These are phyloP conservation scores for Starmerella potacharoeniae DNA, from an alignment of 805 yeast genomes.

Conservation along the genomic window DNA sequence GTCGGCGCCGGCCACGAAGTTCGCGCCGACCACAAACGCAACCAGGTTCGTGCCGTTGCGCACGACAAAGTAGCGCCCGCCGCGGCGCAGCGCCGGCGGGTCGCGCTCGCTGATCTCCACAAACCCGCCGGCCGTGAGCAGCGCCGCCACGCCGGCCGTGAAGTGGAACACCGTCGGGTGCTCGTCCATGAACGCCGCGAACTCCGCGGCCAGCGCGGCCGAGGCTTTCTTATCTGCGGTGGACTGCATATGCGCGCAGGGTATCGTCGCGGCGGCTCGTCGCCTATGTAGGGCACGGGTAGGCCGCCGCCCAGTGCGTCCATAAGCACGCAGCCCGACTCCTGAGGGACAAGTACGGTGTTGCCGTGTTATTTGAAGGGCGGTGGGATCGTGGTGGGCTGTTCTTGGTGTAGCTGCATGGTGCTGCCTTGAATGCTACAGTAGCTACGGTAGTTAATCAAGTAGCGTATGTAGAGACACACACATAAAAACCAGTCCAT, in stretches of 20 bases:
- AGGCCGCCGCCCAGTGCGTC: too few species aligned
- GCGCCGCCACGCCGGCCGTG: slow-evolving; percentile 19
- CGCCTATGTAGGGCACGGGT: too few species aligned
- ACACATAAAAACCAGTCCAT: too few species aligned
- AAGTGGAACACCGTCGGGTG: slow-evolving; percentile 65
- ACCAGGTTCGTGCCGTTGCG: slow-evolving; percentile 58
- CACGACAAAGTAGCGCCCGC: slow-evolving; percentile 59
- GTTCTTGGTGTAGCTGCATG: not conserved
- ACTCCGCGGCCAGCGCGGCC: slow-evolving; percentile 14
- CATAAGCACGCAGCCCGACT: too few species aligned
- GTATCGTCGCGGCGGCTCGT: too few species aligned
- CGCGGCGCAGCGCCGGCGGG: slow-evolving; percentile 33
- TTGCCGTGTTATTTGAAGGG: too few species aligned
- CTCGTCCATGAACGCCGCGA: slow-evolving; percentile 51
- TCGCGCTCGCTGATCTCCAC: slow-evolving; percentile 60
- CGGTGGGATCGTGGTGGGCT: too few species aligned
- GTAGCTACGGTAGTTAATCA: too few species aligned
- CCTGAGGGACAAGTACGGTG: too few species aligned
- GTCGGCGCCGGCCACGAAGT: slow-evolving; percentile 65
- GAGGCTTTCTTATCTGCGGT: not conserved
- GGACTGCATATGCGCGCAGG: too few species aligned
- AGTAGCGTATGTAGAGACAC: too few species aligned
- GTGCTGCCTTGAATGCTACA: not conserved
- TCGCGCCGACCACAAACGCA: slow-evolving; percentile 58
- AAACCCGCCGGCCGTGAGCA: slow-evolving; percentile 54